Percentiles rank a stretch among this genome's conserved stretches.
Conservation (phyloP, 225 moss, liverwort and hornwort genomes). For the Marchantia paleacea region DNA sequence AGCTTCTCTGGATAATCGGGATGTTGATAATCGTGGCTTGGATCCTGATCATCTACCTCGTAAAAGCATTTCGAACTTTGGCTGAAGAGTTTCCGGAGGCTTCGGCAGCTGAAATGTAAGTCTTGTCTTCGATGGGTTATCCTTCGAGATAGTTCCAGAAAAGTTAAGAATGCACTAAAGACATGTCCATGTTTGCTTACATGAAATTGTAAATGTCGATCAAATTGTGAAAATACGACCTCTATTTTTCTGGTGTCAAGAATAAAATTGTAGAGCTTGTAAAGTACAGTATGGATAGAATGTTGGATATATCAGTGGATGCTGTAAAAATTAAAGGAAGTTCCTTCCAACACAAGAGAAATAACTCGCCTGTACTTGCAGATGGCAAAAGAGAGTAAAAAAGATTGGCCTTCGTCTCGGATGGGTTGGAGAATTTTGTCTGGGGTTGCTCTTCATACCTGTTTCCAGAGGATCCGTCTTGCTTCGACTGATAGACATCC, state of each 20-base stretch:
- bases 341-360: not conserved
- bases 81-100: not conserved
- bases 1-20: conserved; percentile 31
- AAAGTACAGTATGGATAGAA: too few species aligned
- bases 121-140: not conserved
- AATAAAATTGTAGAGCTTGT: too few species aligned
- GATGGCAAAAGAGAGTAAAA: conserved; percentile 54
- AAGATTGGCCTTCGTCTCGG: conserved; percentile 46
- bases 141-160: too few species aligned
- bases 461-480: conserved; percentile 86
- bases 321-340: too few species aligned
- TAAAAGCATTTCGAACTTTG: not conserved
- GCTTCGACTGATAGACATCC: conserved; percentile 67
- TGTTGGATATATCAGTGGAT: too few species aligned
- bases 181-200: too few species aligned
- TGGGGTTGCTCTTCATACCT: conserved; percentile 71
- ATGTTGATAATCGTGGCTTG: conserved; percentile 15
- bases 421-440: conserved; percentile 56
- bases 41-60: conserved; percentile 4
- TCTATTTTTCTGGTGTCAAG: too few species aligned
- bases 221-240: too few species aligned
- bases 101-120: conserved; percentile 1
- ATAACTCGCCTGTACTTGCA: conserved; percentile 26
- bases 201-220: too few species aligned
- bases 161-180: too few species aligned